These are phyloP conservation scores for Pleurotus tuber-regium DNA, from an alignment of 768 basidiomycete genomes.

Conservation along the genomic window DNA sequence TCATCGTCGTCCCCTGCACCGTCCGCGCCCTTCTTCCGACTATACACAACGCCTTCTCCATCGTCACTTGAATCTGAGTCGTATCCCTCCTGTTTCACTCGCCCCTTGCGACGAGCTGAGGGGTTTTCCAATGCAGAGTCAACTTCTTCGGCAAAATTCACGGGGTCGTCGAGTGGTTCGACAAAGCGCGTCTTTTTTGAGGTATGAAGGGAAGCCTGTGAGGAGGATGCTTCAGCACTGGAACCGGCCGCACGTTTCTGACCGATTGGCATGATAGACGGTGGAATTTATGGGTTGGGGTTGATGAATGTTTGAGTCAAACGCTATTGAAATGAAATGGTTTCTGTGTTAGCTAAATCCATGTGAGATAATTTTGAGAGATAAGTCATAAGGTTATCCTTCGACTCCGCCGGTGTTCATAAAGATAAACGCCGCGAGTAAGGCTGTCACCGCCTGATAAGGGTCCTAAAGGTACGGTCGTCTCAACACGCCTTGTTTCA, in stretches of 20 bases:
- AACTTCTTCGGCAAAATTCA: slow-evolving; percentile 75
- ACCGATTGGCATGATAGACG: slow-evolving; percentile 16
- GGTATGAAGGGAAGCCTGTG: slow-evolving; percentile 25
- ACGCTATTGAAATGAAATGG: no score
- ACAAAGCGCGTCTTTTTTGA: slow-evolving; percentile 77
- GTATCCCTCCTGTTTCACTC: slow-evolving; percentile 83
- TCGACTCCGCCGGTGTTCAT: no score
- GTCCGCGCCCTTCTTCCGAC: slow-evolving; percentile 59
- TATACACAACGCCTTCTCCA: slow-evolving; percentile 89
- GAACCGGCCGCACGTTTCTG: slow-evolving; percentile 42
- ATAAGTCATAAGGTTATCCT: no score
- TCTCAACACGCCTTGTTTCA: not conserved
- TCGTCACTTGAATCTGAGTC: slow-evolving; percentile 95
- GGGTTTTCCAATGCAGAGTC: slow-evolving; percentile 71
- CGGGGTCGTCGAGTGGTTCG: slow-evolving; percentile 73
- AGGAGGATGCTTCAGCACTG: slow-evolving; percentile 29
- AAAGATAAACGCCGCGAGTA: no score
- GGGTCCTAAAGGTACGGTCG: not conserved
- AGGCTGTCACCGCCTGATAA: slow-evolving; percentile 6
- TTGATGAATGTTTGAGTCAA: not conserved
- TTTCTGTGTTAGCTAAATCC: no score
- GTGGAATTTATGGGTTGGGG: not conserved
- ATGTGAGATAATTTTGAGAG: no score
- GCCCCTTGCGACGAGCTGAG: slow-evolving; percentile 60
- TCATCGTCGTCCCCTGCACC: slow-evolving; percentile 65